These are phyloP conservation scores for Pachysandra terminalis DNA, from an alignment of 164 flowering plant genomes.

Conservation along the genomic window DNA sequence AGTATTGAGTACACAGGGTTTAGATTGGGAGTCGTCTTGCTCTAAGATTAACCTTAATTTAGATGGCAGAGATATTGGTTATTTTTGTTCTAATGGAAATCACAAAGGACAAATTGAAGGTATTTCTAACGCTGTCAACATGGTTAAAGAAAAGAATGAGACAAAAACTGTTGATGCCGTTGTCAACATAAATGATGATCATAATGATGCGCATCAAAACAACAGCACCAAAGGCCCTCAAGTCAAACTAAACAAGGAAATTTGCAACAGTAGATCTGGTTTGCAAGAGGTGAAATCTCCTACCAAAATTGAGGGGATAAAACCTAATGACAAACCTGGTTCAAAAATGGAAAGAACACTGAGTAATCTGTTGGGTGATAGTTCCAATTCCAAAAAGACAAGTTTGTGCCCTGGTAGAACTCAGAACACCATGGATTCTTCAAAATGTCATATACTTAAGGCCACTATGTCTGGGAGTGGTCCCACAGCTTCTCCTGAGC, in stretches of 20 bases:
- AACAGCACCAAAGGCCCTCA: conserved; percentile 23
- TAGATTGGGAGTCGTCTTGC: conserved; percentile 64
- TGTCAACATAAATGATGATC: conserved; percentile 17
- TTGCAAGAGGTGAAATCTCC: conserved; percentile 24
- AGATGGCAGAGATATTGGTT: conserved; percentile 42
- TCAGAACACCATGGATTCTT: conserved; percentile 19
- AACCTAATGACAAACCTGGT: conserved; percentile 15
- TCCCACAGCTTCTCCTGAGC: conserved; percentile 26
- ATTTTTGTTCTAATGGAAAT: conserved; percentile 34
- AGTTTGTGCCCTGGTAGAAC: conserved; percentile 17
- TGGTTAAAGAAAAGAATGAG: conserved; percentile 30
- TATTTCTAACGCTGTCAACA: conserved; percentile 17
- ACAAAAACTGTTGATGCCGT: conserved; percentile 24
- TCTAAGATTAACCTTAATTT: conserved; percentile 32
- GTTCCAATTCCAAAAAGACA: conserved; percentile 19
- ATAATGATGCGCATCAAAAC: conserved; percentile 17
- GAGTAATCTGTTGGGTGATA: conserved; percentile 12
- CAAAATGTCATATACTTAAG: conserved; percentile 25
- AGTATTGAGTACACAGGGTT: conserved; percentile 29
- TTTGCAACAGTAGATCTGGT: conserved; percentile 19
- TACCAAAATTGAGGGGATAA: conserved; percentile 19
- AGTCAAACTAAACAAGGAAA: conserved; percentile 33
- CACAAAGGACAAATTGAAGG: conserved; percentile 26
- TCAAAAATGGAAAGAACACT: conserved; percentile 29
- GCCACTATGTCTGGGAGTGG: conserved; percentile 20